phyloP scores from a whole-genome alignment of 345 rosid species.

The Crucihimalaya himalaica region DNA sequence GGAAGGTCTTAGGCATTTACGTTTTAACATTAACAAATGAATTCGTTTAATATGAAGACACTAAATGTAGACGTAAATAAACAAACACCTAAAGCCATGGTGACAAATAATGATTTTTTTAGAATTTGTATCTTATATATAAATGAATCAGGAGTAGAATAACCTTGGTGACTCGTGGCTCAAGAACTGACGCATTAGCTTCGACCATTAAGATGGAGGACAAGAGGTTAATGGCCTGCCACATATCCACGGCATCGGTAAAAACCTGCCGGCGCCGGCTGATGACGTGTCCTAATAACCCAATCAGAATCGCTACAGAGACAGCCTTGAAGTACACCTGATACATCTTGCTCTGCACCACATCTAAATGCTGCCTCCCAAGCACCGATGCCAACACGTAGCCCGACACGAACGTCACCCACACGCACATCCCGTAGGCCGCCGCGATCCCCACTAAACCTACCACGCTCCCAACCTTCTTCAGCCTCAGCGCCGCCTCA shows the following conservation, averaged over 20 bases:
- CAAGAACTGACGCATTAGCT: constrained; percentile 57
- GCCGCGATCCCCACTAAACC: constrained; percentile 54
- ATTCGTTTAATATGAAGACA: neutral
- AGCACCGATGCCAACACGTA: constrained; percentile 50
- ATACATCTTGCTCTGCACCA: constrained; percentile 78
- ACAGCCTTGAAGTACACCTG: constrained; percentile 65
- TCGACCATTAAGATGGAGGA: constrained; percentile 49
- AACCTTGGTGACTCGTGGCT: constrained; percentile 70
- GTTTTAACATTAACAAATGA: neutral
- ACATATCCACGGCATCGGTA: constrained; percentile 44
- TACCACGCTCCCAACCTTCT: constrained; percentile 40
- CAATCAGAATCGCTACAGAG: constrained; percentile 43
- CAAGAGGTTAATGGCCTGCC: constrained; percentile 59
- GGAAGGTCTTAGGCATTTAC: neutral
- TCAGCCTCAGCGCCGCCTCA: constrained; percentile 6
- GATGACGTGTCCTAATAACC: constrained; percentile 60
- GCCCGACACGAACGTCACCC: constrained; percentile 78
- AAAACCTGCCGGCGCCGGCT: constrained; percentile 40
- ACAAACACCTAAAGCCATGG: neutral
- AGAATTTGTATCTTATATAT: neutral
- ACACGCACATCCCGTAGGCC: constrained; percentile 72
- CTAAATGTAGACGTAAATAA: neutral
- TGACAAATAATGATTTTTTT: neutral
- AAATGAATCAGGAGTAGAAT: neutral
- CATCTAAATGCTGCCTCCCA: constrained; percentile 61